Percentiles rank a stretch among this genome's conserved stretches.
phyloP scores from a whole-genome alignment of 2,329 filamentous ascomycete species.

The Tolypocladium paradoxum region DNA sequence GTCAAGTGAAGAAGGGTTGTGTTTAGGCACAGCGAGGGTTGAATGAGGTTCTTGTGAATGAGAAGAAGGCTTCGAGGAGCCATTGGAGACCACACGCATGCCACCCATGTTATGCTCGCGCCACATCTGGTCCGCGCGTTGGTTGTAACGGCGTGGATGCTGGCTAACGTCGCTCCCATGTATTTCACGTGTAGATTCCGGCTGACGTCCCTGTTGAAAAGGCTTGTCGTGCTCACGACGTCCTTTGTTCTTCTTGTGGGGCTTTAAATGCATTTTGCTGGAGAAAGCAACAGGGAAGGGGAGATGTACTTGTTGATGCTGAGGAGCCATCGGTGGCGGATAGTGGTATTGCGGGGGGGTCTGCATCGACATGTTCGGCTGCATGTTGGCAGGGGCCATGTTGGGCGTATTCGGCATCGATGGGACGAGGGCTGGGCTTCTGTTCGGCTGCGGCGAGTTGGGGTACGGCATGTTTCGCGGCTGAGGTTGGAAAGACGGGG shows the following conservation, averaged over 20 bases:
- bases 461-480: slow-evolving; percentile 34
- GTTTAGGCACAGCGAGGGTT: slow-evolving; percentile 4
- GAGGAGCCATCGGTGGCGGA: slow-evolving; percentile 44
- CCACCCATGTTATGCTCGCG: slow-evolving; percentile 14
- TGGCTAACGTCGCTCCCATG: slow-evolving; percentile 22
- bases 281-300: slow-evolving; percentile 24
- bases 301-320: slow-evolving; percentile 51
- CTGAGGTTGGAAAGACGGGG: slow-evolving; percentile 34
- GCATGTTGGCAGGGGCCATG: slow-evolving; percentile 49
- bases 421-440: slow-evolving; percentile 55
- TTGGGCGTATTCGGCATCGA: slow-evolving; percentile 60
- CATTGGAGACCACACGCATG: slow-evolving; percentile 11
- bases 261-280: slow-evolving; percentile 27
- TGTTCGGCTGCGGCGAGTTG: slow-evolving; percentile 55
- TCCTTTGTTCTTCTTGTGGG: slow-evolving; percentile 31
- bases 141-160: slow-evolving; percentile 31
- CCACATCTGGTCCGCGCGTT: slow-evolving; percentile 30
- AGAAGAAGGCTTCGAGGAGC: slow-evolving; percentile 5
- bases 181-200: slow-evolving; percentile 25
- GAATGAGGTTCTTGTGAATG: slow-evolving; percentile 5
- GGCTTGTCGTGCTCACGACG: slow-evolving; percentile 37
- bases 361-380: slow-evolving; percentile 50
- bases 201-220: slow-evolving; percentile 26
- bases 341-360: slow-evolving; percentile 53
- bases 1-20: slow-evolving; percentile 33